phyloP scores from a whole-genome alignment of 2,329 filamentous ascomycete genomes.

The Endothia cerciana region DNA sequence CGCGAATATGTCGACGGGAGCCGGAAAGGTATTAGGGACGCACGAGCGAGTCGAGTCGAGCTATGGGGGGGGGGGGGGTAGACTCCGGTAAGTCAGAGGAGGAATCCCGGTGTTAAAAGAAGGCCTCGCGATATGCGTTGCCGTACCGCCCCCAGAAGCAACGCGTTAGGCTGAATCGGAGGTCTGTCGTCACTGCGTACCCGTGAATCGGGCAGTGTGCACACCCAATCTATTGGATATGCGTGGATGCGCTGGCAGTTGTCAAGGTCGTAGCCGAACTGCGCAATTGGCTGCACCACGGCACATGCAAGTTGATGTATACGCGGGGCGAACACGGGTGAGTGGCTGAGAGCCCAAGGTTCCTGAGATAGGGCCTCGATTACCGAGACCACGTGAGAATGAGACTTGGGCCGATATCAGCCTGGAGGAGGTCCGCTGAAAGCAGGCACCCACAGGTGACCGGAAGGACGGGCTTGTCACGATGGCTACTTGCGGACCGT shows the following conservation, averaged over 20 bases:
- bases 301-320: constrained; percentile 64
- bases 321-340: constrained; percentile 42
- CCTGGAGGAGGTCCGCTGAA: constrained; percentile 19
- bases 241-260: constrained; percentile 66
- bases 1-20: neutral
- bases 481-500: constrained; percentile 38
- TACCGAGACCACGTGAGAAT: constrained; percentile 50
- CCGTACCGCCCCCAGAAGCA: constrained; percentile 53
- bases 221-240: constrained; percentile 61
- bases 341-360: constrained; percentile 41
- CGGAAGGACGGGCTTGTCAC: constrained; percentile 32
- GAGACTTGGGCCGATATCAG: constrained; percentile 16
- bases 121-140: constrained; percentile 40
- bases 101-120: constrained; percentile 36
- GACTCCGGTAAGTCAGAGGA: neutral
- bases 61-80: neutral
- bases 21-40: neutral
- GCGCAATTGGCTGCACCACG: constrained; percentile 57
- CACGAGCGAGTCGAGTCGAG: neutral
- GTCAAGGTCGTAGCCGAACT: constrained; percentile 55
- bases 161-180: constrained; percentile 41
- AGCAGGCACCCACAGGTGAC: constrained; percentile 12
- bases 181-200: constrained; percentile 48
- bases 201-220: constrained; percentile 49
- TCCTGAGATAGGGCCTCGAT: constrained; percentile 39